These are phyloP conservation scores for Metarhizium anisopliae DNA, from an alignment of 2,329 filamentous ascomycete genomes.

Conservation along the genomic window DNA sequence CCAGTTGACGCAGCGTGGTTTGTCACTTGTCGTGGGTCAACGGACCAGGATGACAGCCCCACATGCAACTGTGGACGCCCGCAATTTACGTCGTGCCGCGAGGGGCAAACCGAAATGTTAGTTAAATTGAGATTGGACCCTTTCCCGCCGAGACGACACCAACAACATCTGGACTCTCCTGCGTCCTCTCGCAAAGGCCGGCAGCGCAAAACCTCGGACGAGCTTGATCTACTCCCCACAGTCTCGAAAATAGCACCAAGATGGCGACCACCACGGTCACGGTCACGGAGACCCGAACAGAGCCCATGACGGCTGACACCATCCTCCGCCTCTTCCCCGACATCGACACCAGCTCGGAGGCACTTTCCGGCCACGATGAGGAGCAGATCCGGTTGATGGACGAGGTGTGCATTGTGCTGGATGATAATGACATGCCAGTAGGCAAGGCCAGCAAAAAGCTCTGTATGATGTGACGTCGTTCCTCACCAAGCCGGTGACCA, in stretches of 20 bases:
- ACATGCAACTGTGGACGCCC: too few relatives aligned
- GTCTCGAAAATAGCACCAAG: background rate
- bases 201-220: background rate
- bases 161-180: too few relatives aligned
- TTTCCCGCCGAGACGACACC: too few relatives aligned
- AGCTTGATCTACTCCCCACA: background rate
- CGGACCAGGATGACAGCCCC: too few relatives aligned
- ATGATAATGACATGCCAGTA: constrained; percentile 86
- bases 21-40: too few relatives aligned
- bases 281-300: constrained; percentile 33
- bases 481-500: background rate
- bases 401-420: constrained; percentile 94
- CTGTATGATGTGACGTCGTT: constrained; percentile 48
- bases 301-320: constrained; percentile 73
- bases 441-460: constrained; percentile 97
- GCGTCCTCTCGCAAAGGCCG: background rate
- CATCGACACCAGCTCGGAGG: constrained; percentile 60
- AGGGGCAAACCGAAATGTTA: too few relatives aligned
- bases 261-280: constrained; percentile 29
- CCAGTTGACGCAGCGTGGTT: too few relatives aligned
- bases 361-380: constrained; percentile 85
- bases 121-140: too few relatives aligned
- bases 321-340: constrained; percentile 86
- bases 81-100: too few relatives aligned
- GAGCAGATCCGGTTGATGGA: constrained; percentile 99